Percentiles rank a stretch among this genome's conserved stretches.
Evolutionary conservation across 495 filamentous ascomycete genomes (phyloP).

Genomic region (Neurospora hispaniola): DNA sequence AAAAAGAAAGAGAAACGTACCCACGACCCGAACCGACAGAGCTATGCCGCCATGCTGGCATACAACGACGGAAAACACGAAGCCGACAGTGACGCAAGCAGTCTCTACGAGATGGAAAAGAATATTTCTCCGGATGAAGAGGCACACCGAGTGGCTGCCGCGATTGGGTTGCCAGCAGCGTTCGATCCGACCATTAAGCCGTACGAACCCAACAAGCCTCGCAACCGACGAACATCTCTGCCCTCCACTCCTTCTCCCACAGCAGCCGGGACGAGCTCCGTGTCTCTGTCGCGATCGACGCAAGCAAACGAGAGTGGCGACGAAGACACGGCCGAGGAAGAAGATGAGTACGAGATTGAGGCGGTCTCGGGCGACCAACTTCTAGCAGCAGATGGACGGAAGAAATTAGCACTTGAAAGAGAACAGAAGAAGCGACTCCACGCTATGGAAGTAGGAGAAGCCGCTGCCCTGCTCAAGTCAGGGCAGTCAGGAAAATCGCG

Average conservation of each 20-base stretch:
- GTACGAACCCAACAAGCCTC: slow-evolving; percentile 22
- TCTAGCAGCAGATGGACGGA: slow-evolving; percentile 11
- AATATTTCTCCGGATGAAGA: slow-evolving; percentile 47
- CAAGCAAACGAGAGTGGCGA: slow-evolving; percentile 28
- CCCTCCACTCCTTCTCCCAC: slow-evolving; percentile 16
- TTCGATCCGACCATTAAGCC: slow-evolving; percentile 47
- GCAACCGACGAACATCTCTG: slow-evolving; percentile 20
- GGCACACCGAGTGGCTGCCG: slow-evolving; percentile 59
- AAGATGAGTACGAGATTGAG: slow-evolving; percentile 43
- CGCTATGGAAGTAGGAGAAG: slow-evolving; percentile 45
- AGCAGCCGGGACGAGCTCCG: slow-evolving; percentile 13
- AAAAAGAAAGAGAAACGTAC: slow-evolving; percentile 88
- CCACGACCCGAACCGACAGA: slow-evolving; percentile 64
- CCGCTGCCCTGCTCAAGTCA: slow-evolving; percentile 33
- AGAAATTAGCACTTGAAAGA: slow-evolving; percentile 16
- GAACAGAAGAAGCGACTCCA: slow-evolving; percentile 42
- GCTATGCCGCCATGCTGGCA: slow-evolving; percentile 71
- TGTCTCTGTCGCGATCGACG: slow-evolving; percentile 11
- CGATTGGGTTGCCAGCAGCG: slow-evolving; percentile 51
- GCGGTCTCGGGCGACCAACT: slow-evolving; percentile 27
- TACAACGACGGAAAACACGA: slow-evolving; percentile 50
- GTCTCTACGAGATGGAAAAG: slow-evolving; percentile 36
- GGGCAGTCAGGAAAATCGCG: slow-evolving; percentile 3
- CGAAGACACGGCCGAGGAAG: slow-evolving; percentile 41
- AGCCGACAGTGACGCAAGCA: slow-evolving; percentile 36